Evolutionary conservation across 768 basidiomycete species (phyloP).

Genomic region (Pleurotus platypus): DNA sequence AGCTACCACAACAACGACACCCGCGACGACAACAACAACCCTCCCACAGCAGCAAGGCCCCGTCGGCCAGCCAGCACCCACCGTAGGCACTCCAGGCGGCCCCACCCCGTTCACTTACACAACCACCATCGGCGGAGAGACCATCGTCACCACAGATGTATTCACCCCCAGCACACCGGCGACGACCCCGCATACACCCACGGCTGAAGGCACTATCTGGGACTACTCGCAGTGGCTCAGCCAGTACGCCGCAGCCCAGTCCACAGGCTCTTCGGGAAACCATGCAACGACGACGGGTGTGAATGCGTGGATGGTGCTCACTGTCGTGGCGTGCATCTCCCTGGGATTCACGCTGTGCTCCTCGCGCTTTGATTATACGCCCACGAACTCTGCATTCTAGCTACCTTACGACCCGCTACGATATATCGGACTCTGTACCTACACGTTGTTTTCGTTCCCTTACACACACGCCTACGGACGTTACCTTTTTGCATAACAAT

Average conservation of each 20-base stretch:
- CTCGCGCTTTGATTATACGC: neutral
- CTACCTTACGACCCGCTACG: neutral
- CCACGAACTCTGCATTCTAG: neutral
- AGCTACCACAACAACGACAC: conserved; percentile 13
- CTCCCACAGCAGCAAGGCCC: conserved; percentile 41
- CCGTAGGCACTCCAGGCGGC: conserved; percentile 34
- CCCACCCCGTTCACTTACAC: conserved; percentile 50
- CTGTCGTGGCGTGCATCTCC: neutral
- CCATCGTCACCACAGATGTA: conserved; percentile 6
- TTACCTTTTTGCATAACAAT: too few species aligned
- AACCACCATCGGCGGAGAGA: conserved; percentile 36
- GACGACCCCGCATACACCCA: conserved; percentile 15
- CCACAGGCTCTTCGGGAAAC: neutral
- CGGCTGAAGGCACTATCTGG: conserved; percentile 36
- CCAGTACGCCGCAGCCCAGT: neutral
- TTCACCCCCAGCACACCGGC: conserved; percentile 9
- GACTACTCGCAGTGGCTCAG: conserved; percentile 12
- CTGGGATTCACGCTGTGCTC: neutral
- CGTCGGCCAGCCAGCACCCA: conserved; percentile 50
- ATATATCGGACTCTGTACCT: neutral
- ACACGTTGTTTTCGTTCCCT: too few species aligned
- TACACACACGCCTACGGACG: too few species aligned
- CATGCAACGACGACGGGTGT: neutral
- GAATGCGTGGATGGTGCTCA: neutral
- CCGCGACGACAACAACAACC: conserved; percentile 16